Percentiles rank a stretch among this genome's conserved stretches.
These are phyloP conservation scores for Boletus smithii DNA, from an alignment of 1,284 basidiomycete genomes.

Conservation along the genomic window DNA sequence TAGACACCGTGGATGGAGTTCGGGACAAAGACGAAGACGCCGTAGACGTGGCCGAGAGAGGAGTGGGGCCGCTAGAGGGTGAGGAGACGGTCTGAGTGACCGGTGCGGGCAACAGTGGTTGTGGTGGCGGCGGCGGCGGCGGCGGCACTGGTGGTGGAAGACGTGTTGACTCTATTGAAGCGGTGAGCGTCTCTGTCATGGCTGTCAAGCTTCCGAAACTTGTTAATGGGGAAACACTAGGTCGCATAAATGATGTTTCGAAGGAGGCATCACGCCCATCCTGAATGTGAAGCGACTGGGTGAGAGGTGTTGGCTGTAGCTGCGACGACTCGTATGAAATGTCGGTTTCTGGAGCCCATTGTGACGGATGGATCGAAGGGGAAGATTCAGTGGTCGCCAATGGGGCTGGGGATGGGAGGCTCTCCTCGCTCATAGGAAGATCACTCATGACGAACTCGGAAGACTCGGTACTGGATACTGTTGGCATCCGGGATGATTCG, in stretches of 20 bases:
- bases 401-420: conserved; percentile 21
- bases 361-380: conserved; percentile 41
- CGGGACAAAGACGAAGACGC: conserved; percentile 40
- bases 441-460: conserved; percentile 32
- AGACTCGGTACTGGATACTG: conserved; percentile 30
- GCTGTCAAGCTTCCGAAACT: conserved; percentile 33
- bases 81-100: conserved; percentile 19
- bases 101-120: conserved; percentile 3
- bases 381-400: conserved; percentile 30
- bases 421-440: conserved; percentile 31
- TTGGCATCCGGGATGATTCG: conserved; percentile 17
- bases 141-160: conserved; percentile 6
- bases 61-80: conserved; percentile 31
- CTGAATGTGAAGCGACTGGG: conserved; percentile 52
- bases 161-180: conserved; percentile 21
- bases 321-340: conserved; percentile 68
- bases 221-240: conserved; percentile 44
- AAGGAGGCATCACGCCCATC: conserved; percentile 61
- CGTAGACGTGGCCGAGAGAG: conserved; percentile 24
- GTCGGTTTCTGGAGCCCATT: conserved; percentile 60
- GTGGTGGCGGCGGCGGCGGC: conserved; percentile 1
- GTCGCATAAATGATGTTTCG: conserved; percentile 54
- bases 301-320: conserved; percentile 62
- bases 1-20: conserved; percentile 37
- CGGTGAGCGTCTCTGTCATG: conserved; percentile 38